Evolutionary conservation across 257 asterid genomes (phyloP).

Genomic region (Salvia splendens): DNA sequence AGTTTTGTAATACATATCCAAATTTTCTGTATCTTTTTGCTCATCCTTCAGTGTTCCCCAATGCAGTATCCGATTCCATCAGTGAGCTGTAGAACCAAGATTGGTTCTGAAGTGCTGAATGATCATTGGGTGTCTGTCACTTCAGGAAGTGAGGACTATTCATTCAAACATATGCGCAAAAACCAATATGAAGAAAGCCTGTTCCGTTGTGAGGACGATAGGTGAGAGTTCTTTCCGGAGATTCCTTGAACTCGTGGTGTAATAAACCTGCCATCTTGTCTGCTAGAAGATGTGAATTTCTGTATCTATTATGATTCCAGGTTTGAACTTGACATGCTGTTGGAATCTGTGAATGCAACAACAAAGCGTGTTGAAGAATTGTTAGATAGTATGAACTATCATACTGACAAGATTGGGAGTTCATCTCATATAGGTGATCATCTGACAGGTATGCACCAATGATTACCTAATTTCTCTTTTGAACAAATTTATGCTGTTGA

Average conservation of each 20-base stretch:
- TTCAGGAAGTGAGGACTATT: conserved; percentile 97
- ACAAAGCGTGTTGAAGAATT: conserved; percentile 81
- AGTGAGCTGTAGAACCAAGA: conserved; percentile 74
- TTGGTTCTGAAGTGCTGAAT: conserved; percentile 80
- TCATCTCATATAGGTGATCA: conserved; percentile 69
- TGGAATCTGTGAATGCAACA: conserved; percentile 82
- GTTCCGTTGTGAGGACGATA: conserved; percentile 96
- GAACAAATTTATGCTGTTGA: conserved; percentile 28
- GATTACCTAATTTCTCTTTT: conserved; percentile 31
- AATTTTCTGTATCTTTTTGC: conserved; percentile 33
- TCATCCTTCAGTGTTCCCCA: conserved; percentile 33
- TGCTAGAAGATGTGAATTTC: conserved; percentile 19
- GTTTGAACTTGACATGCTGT: conserved; percentile 97
- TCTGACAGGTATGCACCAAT: conserved; percentile 60
- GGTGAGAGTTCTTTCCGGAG: conserved; percentile 45
- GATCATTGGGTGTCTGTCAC: conserved; percentile 98
- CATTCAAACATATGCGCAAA: conserved; percentile 96
- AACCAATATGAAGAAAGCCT: conserved; percentile 98
- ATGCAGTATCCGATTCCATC: conserved; percentile 79
- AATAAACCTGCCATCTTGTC: neutral
- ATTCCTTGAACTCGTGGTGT: neutral
- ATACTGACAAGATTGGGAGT: conserved; percentile 45
- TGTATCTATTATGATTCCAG: conserved; percentile 49
- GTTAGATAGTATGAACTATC: conserved; percentile 62
- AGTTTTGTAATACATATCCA: conserved; percentile 23